phyloP scores from a whole-genome alignment of 2,329 filamentous ascomycete genomes.

The Hymenoscyphus albidus region DNA sequence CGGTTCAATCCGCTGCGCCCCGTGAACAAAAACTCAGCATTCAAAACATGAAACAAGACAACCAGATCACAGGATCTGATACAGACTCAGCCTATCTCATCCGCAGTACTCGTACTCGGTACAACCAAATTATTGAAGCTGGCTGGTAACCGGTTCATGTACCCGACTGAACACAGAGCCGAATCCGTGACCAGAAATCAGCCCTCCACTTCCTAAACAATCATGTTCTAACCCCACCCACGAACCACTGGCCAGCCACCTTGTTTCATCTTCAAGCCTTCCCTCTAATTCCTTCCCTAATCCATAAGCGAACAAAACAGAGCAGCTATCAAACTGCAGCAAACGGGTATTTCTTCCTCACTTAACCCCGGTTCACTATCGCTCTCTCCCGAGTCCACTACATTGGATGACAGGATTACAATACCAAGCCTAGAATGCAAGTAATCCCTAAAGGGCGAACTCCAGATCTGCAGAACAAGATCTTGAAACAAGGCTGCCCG shows the following conservation, averaged over 20 bases:
- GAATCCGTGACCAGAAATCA: not conserved
- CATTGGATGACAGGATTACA: not conserved
- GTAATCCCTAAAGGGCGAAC: constrained; percentile 1
- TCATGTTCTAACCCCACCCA: not conserved
- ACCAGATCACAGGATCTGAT: not conserved
- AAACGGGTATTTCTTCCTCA: not conserved
- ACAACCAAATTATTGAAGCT: not conserved
- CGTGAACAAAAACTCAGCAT: not conserved
- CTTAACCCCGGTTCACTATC: not conserved
- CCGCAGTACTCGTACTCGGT: not conserved
- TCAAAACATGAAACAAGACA: not conserved
- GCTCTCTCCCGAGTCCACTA: not conserved
- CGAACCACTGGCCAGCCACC: not conserved
- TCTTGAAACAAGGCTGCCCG: constrained; percentile 2
- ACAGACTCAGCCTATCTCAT: not conserved
- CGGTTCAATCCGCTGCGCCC: not conserved
- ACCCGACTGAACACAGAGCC: not conserved
- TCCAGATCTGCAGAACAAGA: not conserved
- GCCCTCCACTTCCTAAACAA: constrained; percentile 1
- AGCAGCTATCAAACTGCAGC: not conserved
- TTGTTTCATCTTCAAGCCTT: not conserved
- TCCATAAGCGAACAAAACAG: not conserved
- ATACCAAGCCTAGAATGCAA: not conserved
- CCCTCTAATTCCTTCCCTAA: not conserved
- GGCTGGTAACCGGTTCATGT: not conserved